Conservation (phyloP, 169 alveolate genomes). For the Cryptosporidium sp. region DNA sequence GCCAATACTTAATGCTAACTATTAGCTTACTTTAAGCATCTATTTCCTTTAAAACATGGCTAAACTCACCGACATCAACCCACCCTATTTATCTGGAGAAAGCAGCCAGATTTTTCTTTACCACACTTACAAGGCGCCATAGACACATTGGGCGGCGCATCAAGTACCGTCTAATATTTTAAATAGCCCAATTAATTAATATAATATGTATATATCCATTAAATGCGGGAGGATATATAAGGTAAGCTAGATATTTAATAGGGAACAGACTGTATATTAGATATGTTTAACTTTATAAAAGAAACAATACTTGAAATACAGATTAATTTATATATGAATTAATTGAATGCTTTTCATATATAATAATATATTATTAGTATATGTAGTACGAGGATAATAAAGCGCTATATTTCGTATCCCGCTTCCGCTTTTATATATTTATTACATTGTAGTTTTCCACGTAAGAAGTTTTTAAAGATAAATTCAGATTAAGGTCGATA, state of each 20-base stretch:
- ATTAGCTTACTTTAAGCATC: background rate
- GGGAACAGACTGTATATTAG: constrained; percentile 13
- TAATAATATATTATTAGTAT: background rate
- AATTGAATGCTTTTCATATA: background rate
- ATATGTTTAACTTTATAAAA: background rate
- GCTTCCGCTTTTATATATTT: constrained; percentile 71
- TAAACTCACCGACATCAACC: background rate
- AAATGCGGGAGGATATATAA: background rate
- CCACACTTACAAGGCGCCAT: constrained; percentile 16
- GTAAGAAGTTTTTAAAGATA: constrained; percentile 28
- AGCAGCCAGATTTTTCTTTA: background rate
- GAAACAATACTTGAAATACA: background rate
- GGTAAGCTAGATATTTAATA: constrained; percentile 21
- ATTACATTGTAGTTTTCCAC: constrained; percentile 62
- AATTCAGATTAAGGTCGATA: constrained; percentile 24
- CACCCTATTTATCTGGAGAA: background rate
- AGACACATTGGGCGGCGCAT: background rate
- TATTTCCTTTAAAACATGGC: background rate
- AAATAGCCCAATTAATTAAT: background rate
- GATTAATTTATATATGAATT: background rate
- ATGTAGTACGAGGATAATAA: constrained; percentile 17
- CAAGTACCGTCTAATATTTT: constrained; percentile 11
- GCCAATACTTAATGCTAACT: background rate
- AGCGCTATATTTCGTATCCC: constrained; percentile 51
- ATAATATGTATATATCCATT: background rate